Base-by-base conservation (phyloP, 2,329 filamentous ascomycete genomes). In the Fusarium ramigenum region DNA sequence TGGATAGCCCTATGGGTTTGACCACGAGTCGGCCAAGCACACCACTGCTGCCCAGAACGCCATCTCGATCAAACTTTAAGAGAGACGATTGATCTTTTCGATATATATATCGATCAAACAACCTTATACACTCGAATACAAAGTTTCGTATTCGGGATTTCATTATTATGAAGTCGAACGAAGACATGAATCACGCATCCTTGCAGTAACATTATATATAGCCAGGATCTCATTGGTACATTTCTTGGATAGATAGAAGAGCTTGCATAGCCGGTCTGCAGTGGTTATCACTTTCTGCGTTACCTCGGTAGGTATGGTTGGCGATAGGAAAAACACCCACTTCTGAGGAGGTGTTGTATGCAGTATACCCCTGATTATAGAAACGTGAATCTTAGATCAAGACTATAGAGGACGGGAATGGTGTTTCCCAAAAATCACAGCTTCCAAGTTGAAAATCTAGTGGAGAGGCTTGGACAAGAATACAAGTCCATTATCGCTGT, bases 1-100 rank as follows among this genome's bases (percentile, higher is more conserved):
- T 85, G 62, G 84, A 86, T 7, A 75, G 77, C 47, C 82, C 81
- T 43, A 78, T 84, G 39, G 85, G 80, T 8, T 72, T 83, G 44
- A 84, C 85, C 5, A 83, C 85, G 9, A 87, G 85, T 30, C 80
- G 86, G n/a, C 86, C 86, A 1, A 80, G 80, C 25, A 87, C 84
- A 39, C 86, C 86, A 14, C 83, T 84, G 74, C 75, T 87, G 23
- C 77, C 83, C 72, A 75, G 82, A 53, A 70, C 80, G 77, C 80
- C 81, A 7, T 85, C 84, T 49, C 78, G 81, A 28, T 80, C 80
- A 64, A 80, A 82, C 65, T 79, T 84, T 67, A 79, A 78, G 64
- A 78, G 79, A 30, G 83, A 85, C 23, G 81, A 85, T 30, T 85
- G 58, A 77, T 54, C 25, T 59, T 60, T 40, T 46, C 28, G 21